Base-by-base conservation (phyloP, 441 rosid species). In the Isatis lusitanica region DNA sequence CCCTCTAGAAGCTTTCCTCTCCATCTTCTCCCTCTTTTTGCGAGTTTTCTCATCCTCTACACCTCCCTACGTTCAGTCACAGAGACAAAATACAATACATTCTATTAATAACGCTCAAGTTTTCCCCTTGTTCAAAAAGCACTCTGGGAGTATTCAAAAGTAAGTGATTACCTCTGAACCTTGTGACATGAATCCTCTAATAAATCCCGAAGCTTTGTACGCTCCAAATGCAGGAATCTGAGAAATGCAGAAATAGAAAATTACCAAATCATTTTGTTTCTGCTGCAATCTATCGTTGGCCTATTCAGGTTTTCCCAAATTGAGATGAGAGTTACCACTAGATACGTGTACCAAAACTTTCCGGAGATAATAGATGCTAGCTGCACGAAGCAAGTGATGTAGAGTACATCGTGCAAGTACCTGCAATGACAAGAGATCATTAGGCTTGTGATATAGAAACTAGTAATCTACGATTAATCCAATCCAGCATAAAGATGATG, bases 371-470 rank as follows among this genome's bases (percentile, higher is more conserved):
- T 88, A 66, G 98, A 85, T 68, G 74, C 81, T 11, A 93, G 21
- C 77, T 93, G 97, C 78, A 87, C 97, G 18, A 93, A 93, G 78
- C 90, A 84, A 44, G 97, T 90, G 74, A 92, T 86, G 73, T 86
- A 92, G 75, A 92, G 84, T 52, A 89, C 78, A 62, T 93, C 98
- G 15, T 90, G 93, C 56, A 93, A 80, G 74, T 90, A 90, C 73
- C 97, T 89, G 87, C 81, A 83, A 80, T 8, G 68, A 61, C 21
- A 3, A 66, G 10, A 68, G 52, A 74, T 15, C 66, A 74, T 31
- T 8, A 55, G 17, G 39, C 44, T 40, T 42, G 13, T 66, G 2
- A n/a, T 66, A 10, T 10, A 38, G 17, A 58, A 56, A 4, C 28
- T 26, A 26, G 28, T 26, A 51, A 15, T 13, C 46, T 30, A 55